Evolutionary conservation across 2,329 filamentous ascomycete genomes (phyloP).

Genomic region (Ambrosiella beaveri): DNA sequence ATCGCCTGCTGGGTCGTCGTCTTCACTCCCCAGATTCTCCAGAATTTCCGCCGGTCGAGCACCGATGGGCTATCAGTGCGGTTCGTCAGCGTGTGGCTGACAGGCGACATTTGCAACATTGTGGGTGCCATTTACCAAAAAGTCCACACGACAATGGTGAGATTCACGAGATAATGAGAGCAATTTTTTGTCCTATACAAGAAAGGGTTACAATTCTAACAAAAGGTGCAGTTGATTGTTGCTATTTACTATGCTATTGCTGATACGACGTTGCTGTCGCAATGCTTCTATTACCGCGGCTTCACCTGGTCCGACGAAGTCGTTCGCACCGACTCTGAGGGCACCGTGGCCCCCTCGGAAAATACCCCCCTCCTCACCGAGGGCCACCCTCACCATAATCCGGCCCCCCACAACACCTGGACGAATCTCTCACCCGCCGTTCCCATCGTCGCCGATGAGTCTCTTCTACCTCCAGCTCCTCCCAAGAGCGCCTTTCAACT

Average conservation of each 20-base stretch:
- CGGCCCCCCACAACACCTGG: conserved; percentile 33
- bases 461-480: conserved; percentile 23
- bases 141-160: conserved; percentile 79
- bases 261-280: conserved; percentile 69
- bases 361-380: conserved; percentile 31
- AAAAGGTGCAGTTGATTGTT: conserved; percentile 48
- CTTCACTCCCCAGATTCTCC: conserved; percentile 90
- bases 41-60: conserved; percentile 73
- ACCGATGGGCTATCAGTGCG: conserved; percentile 79
- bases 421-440: conserved; percentile 63
- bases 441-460: conserved; percentile 44
- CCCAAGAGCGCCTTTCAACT: conserved; percentile 34
- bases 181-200: background rate
- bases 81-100: conserved; percentile 84
- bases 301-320: conserved; percentile 49
- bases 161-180: background rate
- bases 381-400: conserved; percentile 9
- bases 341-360: conserved; percentile 32
- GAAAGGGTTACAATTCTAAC: background rate
- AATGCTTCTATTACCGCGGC: conserved; percentile 92
- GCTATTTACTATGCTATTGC: conserved; percentile 86
- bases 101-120: conserved; percentile 93
- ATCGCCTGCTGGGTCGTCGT: conserved; percentile 98
- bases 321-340: conserved; percentile 24
- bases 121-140: conserved; percentile 80